Evolutionary conservation across 306 rosid species (phyloP).

Genomic region (Dicorynia guianensis): DNA sequence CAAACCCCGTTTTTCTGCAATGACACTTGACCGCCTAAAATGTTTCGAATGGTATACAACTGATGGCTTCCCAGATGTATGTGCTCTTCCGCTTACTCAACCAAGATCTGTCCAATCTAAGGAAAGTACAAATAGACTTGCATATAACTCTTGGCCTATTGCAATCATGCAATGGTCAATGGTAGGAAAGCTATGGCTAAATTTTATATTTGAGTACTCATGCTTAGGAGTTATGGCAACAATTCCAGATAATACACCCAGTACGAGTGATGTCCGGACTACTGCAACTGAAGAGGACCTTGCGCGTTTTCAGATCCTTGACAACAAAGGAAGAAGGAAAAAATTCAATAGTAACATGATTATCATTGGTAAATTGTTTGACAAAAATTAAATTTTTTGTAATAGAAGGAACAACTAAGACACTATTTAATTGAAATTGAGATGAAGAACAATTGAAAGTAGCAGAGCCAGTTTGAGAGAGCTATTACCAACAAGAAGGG

Average conservation of each 20-base stretch:
- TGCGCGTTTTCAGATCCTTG: too few species aligned
- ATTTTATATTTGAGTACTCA: not conserved
- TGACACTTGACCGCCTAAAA: not conserved
- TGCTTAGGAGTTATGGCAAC: not conserved
- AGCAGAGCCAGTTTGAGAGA: too few species aligned
- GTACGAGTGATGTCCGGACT: not conserved
- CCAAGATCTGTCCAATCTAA: conserved; percentile 39
- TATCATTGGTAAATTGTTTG: too few species aligned
- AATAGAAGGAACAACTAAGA: too few species aligned
- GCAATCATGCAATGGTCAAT: conserved; percentile 20
- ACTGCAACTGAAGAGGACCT: too few species aligned
- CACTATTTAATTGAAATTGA: too few species aligned
- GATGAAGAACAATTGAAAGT: too few species aligned
- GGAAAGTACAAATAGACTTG: not conserved
- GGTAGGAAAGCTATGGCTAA: conserved; percentile 19
- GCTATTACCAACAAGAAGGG: too few species aligned
- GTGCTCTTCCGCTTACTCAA: conserved; percentile 1
- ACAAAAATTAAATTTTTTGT: too few species aligned
- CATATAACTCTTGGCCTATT: conserved; percentile 5
- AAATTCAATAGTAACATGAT: too few species aligned
- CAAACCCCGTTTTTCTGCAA: not conserved
- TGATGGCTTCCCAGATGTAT: too few species aligned
- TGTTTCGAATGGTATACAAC: not conserved
- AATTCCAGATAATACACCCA: not conserved
- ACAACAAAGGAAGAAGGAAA: too few species aligned